phyloP scores from a whole-genome alignment of 139 green algal species.

The Pleodorina starrii region DNA sequence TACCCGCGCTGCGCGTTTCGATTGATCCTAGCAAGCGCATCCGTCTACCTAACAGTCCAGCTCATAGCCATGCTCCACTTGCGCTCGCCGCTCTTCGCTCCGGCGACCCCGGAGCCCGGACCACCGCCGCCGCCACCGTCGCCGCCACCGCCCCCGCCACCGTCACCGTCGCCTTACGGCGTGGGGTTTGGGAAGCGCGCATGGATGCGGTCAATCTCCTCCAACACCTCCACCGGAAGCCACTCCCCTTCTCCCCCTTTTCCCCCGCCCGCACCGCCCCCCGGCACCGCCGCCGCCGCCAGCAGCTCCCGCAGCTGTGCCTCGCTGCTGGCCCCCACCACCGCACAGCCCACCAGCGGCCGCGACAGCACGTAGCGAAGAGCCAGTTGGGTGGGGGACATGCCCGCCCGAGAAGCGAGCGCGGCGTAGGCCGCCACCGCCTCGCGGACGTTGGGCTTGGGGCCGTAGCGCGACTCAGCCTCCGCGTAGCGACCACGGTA shows the following conservation, averaged over 20 bases:
- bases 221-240: constrained; percentile 57
- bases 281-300: not conserved
- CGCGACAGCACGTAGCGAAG: constrained; percentile 79
- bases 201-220: constrained; percentile 71
- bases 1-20: too few species aligned
- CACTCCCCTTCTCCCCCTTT: not conserved
- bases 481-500: constrained; percentile 89
- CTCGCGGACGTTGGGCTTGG: constrained; percentile 72
- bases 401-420: constrained; percentile 71
- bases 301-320: constrained; percentile 79
- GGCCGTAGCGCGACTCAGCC: constrained; percentile 84
- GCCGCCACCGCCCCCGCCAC: too few species aligned
- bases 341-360: constrained; percentile 69
- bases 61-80: too few species aligned
- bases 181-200: constrained; percentile 71
- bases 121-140: too few species aligned
- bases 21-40: too few species aligned
- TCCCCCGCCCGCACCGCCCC: not conserved
- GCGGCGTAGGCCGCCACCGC: constrained; percentile 76
- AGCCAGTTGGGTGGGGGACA: constrained; percentile 76
- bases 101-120: too few species aligned
- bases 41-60: too few species aligned
- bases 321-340: constrained; percentile 73
- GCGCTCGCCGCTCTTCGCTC: too few species aligned
- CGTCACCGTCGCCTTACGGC: constrained; percentile 54